A percentile compares a stretch with the other conserved stretches of the same genome.
These are phyloP conservation scores for Hysterangium stoloniferum DNA, from an alignment of 768 basidiomycete species.

Conservation along the genomic window DNA sequence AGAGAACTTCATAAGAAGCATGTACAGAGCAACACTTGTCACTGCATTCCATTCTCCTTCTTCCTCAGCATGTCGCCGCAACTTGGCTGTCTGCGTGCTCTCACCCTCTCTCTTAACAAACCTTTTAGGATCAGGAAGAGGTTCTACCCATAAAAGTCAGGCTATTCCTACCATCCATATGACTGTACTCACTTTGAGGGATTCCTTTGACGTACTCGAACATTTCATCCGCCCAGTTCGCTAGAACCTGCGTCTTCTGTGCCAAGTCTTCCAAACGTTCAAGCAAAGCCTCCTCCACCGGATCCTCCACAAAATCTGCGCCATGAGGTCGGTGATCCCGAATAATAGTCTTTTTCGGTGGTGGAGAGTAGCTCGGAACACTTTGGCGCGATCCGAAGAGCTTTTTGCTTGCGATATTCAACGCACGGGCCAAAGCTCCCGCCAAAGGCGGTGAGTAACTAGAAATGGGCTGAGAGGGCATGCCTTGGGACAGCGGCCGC, in stretches of 20 bases:
- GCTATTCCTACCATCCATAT: too few species aligned
- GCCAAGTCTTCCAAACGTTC: constrained; percentile 78
- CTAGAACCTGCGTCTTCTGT: constrained; percentile 91
- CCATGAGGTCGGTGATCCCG: constrained; percentile 36
- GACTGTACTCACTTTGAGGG: constrained; percentile 60
- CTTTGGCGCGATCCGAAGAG: constrained; percentile 47
- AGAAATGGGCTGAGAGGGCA: constrained; percentile 55
- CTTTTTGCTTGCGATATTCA: constrained; percentile 77
- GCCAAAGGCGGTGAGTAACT: constrained; percentile 55
- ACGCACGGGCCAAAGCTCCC: constrained; percentile 69
- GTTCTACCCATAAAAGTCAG: constrained; percentile 43
- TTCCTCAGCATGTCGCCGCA: constrained; percentile 64
- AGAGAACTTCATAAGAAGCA: constrained; percentile 87
- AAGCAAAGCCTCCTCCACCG: constrained; percentile 80
- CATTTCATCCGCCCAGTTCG: constrained; percentile 93
- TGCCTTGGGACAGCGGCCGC: constrained; percentile 36
- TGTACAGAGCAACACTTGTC: constrained; percentile 81
- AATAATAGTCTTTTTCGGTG: constrained; percentile 2
- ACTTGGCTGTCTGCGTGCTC: constrained; percentile 57
- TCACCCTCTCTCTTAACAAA: constrained; percentile 67
- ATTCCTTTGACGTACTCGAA: constrained; percentile 81
- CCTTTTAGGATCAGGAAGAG: constrained; percentile 71
- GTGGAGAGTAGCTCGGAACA: constrained; percentile 32
- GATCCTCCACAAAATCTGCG: constrained; percentile 44
- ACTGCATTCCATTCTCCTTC: constrained; percentile 80